A percentile compares a stretch with the other conserved stretches of the same genome.
phyloP scores from a whole-genome alignment of 495 filamentous ascomycete genomes.

The Elaphomyces granulatus region DNA sequence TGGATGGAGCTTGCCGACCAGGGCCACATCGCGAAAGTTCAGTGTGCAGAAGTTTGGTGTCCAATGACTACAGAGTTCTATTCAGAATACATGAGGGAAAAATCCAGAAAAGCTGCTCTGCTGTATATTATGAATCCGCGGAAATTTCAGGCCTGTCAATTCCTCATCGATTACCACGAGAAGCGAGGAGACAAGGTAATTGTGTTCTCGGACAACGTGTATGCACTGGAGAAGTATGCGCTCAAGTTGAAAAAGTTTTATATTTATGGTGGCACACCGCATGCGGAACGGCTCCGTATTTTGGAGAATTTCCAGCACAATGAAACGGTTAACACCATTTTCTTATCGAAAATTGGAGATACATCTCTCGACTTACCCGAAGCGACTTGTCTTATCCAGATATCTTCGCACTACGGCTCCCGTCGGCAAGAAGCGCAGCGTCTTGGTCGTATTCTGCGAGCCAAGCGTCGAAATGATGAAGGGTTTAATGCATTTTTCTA shows the following conservation, averaged over 20 bases:
- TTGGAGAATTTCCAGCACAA: slow-evolving; percentile 97
- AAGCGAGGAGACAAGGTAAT: slow-evolving; percentile 95
- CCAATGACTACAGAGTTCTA: slow-evolving; percentile 99
- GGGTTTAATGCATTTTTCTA: slow-evolving; percentile 99
- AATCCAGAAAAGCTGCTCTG: slow-evolving; percentile 51
- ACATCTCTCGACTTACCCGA: slow-evolving; percentile 94
- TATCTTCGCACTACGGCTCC: slow-evolving; percentile 95
- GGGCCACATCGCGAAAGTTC: slow-evolving; percentile 93
- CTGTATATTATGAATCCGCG: slow-evolving; percentile 96
- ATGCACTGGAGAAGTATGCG: slow-evolving; percentile 77
- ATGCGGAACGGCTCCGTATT: slow-evolving; percentile 76
- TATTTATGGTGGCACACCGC: slow-evolving; percentile 83
- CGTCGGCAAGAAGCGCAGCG: slow-evolving; percentile 95
- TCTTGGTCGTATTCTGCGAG: slow-evolving; percentile 85
- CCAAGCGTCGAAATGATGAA: slow-evolving; percentile 93
- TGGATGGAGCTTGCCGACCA: slow-evolving; percentile 98
- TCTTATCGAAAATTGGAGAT: slow-evolving; percentile 96
- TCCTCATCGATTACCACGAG: slow-evolving; percentile 96
- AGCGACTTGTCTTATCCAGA: slow-evolving; percentile 95
- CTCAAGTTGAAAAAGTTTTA: slow-evolving; percentile 73
- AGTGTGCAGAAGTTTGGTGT: slow-evolving; percentile 98
- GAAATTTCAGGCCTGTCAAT: slow-evolving; percentile 95
- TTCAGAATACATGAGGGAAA: slow-evolving; percentile 71
- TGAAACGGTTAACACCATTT: slow-evolving; percentile 83
- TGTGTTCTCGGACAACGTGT: slow-evolving; percentile 98